These are phyloP conservation scores for Pichia rugopelliculosa DNA, from an alignment of 805 yeast species.

Conservation along the genomic window DNA sequence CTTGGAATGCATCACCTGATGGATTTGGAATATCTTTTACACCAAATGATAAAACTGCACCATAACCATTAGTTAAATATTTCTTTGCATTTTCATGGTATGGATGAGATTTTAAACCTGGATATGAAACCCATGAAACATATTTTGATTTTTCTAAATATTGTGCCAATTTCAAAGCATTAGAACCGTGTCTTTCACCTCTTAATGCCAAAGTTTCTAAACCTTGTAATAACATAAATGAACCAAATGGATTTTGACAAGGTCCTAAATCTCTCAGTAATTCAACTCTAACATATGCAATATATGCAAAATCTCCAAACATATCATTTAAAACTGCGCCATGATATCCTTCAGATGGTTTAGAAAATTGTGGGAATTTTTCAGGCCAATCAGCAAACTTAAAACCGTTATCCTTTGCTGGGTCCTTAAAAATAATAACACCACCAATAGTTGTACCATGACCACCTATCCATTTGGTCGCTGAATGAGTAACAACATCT, in stretches of 20 bases:
- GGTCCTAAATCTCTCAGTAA: slow-evolving; percentile 91
- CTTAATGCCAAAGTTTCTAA: slow-evolving; percentile 89
- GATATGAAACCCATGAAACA: slow-evolving; percentile 87
- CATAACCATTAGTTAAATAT: slow-evolving; percentile 72
- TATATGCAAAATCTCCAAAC: slow-evolving; percentile 72
- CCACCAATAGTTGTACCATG: slow-evolving; percentile 96
- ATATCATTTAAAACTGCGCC: slow-evolving; percentile 79
- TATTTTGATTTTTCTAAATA: slow-evolving; percentile 59
- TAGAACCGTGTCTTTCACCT: slow-evolving; percentile 84
- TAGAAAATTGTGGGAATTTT: slow-evolving; percentile 83
- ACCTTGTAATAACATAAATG: slow-evolving; percentile 85
- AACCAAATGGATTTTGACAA: slow-evolving; percentile 76
- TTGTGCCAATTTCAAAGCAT: slow-evolving; percentile 74
- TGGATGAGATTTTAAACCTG: slow-evolving; percentile 75
- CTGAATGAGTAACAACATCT: slow-evolving; percentile 87
- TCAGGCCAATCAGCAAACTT: slow-evolving; percentile 83
- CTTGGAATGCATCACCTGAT: slow-evolving; percentile 54
- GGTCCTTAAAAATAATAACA: slow-evolving; percentile 47
- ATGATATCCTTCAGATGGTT: slow-evolving; percentile 92
- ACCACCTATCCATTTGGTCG: slow-evolving; percentile 97
- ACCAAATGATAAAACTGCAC: slow-evolving; percentile 86
- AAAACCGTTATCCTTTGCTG: slow-evolving; percentile 76
- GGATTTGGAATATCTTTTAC: slow-evolving; percentile 55
- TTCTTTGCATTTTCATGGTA: slow-evolving; percentile 79
- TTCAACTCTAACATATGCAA: slow-evolving; percentile 75